Evolutionary conservation across 345 rosid species (phyloP), one percentile per base, ranked within the genome.

Genomic region (Raphanus raphanistrum): DNA sequence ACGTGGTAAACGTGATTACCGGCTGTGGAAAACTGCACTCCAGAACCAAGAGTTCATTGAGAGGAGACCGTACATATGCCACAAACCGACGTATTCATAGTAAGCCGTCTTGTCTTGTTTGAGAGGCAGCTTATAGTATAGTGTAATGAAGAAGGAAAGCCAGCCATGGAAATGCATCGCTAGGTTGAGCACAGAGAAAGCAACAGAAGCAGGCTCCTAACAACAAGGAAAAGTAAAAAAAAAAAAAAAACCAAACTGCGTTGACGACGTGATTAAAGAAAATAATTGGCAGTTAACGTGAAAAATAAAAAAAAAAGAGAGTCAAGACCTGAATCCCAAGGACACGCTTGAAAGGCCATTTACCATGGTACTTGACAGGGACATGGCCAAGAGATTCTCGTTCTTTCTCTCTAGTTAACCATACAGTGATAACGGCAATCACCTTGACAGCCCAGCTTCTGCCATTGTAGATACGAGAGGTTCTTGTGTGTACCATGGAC

Each of bases 291-390:
- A 12, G 21, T 35, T 7, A 35, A 21, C 8, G 52, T 57, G 26
- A 2, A 28, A 2, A 69, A n/a, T n/a, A n/a, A 41, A 48, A 48
- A 48, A 69, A 27, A 41, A 48, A 48, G n/a, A 69, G 21, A 25
- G 28, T 66, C 78, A 25, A 25, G 55, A 88, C 94, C 94, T 91
- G 91, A 66, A 91, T 85, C 55, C 94, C 92, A 70, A 82, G 84
- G 9, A 87, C 85, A 76, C 91, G 92, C 73, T 65, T 82, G 82
- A 91, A 91, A 25, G 94, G 92, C 97, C 97, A 91, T 88, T 89
- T 91, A 71, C 94, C 92, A 82, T 91, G 90, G 77, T 89, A 91
- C 83, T 91, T 91, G 69, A 88, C 81, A 11, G 97, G 94, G 71
- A 28, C 63, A 45, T 69, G 52, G 76, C 90, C 90, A 28, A 66